Evolutionary conservation across 2,329 filamentous ascomycete genomes (phyloP).

Genomic region (Coniochaeta sp.): DNA sequence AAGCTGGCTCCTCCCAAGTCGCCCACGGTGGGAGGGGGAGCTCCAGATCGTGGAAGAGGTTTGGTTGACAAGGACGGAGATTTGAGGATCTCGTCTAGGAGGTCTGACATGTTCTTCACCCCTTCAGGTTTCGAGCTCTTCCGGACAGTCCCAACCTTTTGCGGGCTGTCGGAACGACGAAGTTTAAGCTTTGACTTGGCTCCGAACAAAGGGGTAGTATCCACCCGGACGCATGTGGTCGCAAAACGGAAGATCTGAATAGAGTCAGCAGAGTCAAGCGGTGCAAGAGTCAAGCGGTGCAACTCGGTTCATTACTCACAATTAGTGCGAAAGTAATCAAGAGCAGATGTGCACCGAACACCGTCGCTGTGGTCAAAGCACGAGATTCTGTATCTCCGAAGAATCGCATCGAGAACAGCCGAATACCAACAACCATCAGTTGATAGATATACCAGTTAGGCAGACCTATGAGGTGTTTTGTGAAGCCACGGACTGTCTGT

Average conservation of each 20-base stretch:
- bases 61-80: conserved; percentile 13
- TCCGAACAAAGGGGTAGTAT: conserved; percentile 48
- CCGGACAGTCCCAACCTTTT: conserved; percentile 1
- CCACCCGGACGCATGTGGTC: conserved; percentile 40
- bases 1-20: not conserved
- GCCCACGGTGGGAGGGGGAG: not conserved
- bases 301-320: conserved; percentile 35
- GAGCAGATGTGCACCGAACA: conserved; percentile 38
- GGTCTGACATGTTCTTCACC: conserved; percentile 35
- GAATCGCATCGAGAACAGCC: conserved; percentile 40
- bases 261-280: conserved; percentile 12
- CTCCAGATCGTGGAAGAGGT: not conserved
- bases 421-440: conserved; percentile 45
- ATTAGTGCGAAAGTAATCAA: conserved; percentile 44
- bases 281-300: not conserved
- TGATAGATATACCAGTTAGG: conserved; percentile 62
- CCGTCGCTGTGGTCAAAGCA: conserved; percentile 3
- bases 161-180: conserved; percentile 12
- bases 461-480: conserved; percentile 51
- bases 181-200: conserved; percentile 8
- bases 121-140: conserved; percentile 14
- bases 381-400: not conserved
- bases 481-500: conserved; percentile 52
- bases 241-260: conserved; percentile 37
- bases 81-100: conserved; percentile 35